Evolutionary conservation across 1,284 basidiomycete species (phyloP).

Genomic region (Cryptococcus depauperatus): DNA sequence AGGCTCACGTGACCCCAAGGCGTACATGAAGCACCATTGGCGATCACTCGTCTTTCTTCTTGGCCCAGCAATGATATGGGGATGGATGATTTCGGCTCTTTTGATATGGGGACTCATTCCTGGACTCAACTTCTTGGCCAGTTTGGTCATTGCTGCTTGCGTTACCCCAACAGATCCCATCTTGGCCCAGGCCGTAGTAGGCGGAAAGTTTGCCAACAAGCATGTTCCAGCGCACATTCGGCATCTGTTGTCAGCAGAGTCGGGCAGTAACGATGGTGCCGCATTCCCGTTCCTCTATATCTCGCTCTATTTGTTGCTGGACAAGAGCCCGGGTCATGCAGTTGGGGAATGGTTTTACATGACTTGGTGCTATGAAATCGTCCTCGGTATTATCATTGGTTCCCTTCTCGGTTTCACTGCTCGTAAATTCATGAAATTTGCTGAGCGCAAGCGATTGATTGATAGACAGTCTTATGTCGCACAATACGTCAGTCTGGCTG

Average conservation of each 20-base stretch:
- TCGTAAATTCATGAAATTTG: conserved; percentile 92
- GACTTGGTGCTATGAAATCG: conserved; percentile 76
- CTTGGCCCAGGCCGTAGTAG: conserved; percentile 59
- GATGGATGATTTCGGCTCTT: conserved; percentile 80
- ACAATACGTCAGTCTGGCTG: conserved; percentile 73
- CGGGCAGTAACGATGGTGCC: conserved; percentile 85
- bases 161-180: conserved; percentile 91
- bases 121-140: conserved; percentile 73
- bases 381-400: conserved; percentile 73
- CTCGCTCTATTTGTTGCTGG: conserved; percentile 78
- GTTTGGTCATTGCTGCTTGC: conserved; percentile 83
- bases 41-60: conserved; percentile 77
- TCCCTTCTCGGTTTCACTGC: conserved; percentile 70
- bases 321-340: conserved; percentile 58
- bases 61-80: conserved; percentile 72
- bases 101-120: conserved; percentile 86
- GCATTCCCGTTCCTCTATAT: conserved; percentile 93
- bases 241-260: conserved; percentile 86
- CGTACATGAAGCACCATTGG: conserved; percentile 88
- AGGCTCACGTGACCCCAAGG: no score
- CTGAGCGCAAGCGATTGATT: conserved; percentile 78
- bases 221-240: conserved; percentile 94
- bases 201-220: conserved; percentile 96
- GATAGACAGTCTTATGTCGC: conserved; percentile 92
- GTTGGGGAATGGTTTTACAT: conserved; percentile 60